Base-by-base conservation (phyloP, 2,329 filamentous ascomycete genomes). In the Scopulariopsis brevicaulis region DNA sequence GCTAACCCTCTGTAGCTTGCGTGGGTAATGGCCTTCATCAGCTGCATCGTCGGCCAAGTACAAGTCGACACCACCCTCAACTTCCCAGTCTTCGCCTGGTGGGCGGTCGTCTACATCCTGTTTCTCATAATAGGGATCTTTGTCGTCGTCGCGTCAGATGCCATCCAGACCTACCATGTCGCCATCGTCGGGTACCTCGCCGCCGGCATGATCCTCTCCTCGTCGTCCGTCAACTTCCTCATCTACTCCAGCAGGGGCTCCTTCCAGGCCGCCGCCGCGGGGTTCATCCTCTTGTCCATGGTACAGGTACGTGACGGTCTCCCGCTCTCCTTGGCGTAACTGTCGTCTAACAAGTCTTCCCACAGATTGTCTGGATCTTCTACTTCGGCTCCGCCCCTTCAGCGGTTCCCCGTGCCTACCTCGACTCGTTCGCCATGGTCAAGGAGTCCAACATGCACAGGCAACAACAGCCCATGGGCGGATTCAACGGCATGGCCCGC, bases 371-470 rank as follows among this genome's bases (percentile, higher is more conserved):
- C 60, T 99, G 94, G 94, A 96, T 96, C 65, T 96, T 97, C 74
- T 97, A 97, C 78, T 99, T 96, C 67, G 94, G 94, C 66, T 96
- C 93, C 2, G 87, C 91, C 20, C 91, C 93, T 1, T 89, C 90
- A 50, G 89, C 92, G 18, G 83, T 86, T 58, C 89, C 92, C 62
- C 89, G 93, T 65, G 86, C 90, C 59, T 96, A 95, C 70, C 88
- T 97, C 65, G 94, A 99, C 74, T 96, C 93, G 0, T 96, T 96
- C 68, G 91, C 94, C 54, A 80, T 96, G 24, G 84, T 94, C 75
- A 97, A 97, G 74, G 92, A 96, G 66, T 83, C 81, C 0, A 78
- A 81, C 25, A 83, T 80, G 73, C 77, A 84, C 77, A 75, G 88
- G 72, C 77, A 32, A 8, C 28, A 32, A 8, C 28, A 85, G 74